Conservation (phyloP, 2,329 filamentous ascomycete genomes). For the Aureobasidium sp. region DNA sequence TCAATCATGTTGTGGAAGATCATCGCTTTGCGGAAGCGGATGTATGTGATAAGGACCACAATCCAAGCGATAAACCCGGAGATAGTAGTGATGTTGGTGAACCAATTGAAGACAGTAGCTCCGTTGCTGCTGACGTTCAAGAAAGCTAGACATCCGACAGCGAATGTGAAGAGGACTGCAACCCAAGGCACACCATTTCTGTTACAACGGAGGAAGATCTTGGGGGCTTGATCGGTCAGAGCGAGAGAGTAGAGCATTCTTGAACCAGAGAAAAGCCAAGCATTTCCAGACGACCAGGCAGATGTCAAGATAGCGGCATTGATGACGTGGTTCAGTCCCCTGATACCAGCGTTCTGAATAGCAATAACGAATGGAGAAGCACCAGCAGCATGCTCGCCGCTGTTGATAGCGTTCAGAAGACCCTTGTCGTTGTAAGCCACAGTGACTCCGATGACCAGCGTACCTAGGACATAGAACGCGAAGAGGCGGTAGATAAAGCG, state of each 20-base stretch:
- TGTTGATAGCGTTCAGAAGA: slow-evolving; percentile 52
- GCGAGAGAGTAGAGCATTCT: slow-evolving; percentile 57
- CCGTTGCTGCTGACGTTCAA: slow-evolving; percentile 46
- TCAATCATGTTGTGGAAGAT: too few species aligned
- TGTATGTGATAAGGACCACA: slow-evolving; percentile 32
- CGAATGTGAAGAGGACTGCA: slow-evolving; percentile 45
- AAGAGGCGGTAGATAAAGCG: slow-evolving; percentile 62
- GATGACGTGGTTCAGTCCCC: slow-evolving; percentile 73
- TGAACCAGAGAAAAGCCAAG: slow-evolving; percentile 64
- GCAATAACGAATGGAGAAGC: slow-evolving; percentile 74
- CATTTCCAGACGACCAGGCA: slow-evolving; percentile 75
- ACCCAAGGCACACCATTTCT: slow-evolving; percentile 48
- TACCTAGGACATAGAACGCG: slow-evolving; percentile 64
- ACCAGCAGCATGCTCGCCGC: slow-evolving; percentile 36
- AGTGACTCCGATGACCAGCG: slow-evolving; percentile 65
- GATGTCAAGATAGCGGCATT: slow-evolving; percentile 82
- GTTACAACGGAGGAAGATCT: slow-evolving; percentile 51
- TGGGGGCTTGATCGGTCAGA: slow-evolving; percentile 59
- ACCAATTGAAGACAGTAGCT: slow-evolving; percentile 37
- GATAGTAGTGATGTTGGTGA: slow-evolving; percentile 40
- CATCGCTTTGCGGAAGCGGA: slow-evolving; percentile 34
- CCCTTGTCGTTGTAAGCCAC: slow-evolving; percentile 63
- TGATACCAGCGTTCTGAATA: slow-evolving; percentile 71
- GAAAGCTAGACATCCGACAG: slow-evolving; percentile 63
- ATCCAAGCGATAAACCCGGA: slow-evolving; percentile 37